Base-by-base conservation (phyloP, 331 rosid genomes). In the Malus hybrid region DNA sequence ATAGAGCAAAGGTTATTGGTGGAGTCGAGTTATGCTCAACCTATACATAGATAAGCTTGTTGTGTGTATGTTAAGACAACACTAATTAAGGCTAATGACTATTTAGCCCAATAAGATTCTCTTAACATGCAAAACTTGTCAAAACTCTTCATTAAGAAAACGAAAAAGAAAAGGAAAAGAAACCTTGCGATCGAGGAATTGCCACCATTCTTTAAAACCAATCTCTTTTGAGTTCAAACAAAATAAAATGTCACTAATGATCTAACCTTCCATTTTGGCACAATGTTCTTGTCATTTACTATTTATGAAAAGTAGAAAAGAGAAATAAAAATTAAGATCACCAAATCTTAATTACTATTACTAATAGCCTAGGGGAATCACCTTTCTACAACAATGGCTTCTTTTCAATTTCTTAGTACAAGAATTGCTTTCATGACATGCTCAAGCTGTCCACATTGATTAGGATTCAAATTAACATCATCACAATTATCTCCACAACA, bases 401-500 rank as follows among this genome's bases (percentile, higher is more conserved):
- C 22, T 52, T 52, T 52, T 52, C 59, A 6, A 52, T 52, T 52
- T 52, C 22, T 18, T 52, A 6, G 59, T 52, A 52, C 59, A 52
- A 3, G n/a, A 52, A 18, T 52, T 52, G 59, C 59, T 52, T 52
- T 52, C 59, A 52, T 68, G 69, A 39, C 27, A 76, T 27, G 67
- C 69, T 59, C 46, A 69, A 39, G 74, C 52, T 36, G 75, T 57
- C 69, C 75, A 69, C 69, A 24, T 67, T 79, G 74, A 73, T 31
- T 42, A n/a, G 68, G 70, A 73, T 79, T 65, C 74, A 79, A 72
- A 36, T 48, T 10, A 79, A 61, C 70, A 79, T 79, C 70, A 74
- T 68, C 59, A n/a, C 76, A 74, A 79, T 69, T 46, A 60, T 73
- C n/a, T 74, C 83, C 44, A 32, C 48, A 73, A 73, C 71, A 79